These are phyloP conservation scores for Xerocomellus chrysenteron DNA, from an alignment of 768 basidiomycete genomes.

Conservation along the genomic window DNA sequence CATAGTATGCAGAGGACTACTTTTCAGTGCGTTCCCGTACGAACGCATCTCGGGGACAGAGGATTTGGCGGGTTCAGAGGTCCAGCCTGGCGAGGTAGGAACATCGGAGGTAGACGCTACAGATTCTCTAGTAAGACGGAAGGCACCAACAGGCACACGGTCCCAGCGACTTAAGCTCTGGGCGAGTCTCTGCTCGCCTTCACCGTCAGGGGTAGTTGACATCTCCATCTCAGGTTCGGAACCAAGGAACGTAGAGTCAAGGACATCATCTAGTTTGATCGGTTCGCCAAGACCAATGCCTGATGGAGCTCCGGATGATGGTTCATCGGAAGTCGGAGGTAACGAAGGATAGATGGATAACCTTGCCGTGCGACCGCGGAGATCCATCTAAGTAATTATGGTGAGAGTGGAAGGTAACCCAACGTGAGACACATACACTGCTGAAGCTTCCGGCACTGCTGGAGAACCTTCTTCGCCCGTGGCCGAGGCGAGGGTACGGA, in stretches of 20 bases:
- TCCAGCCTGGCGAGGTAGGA: constrained; percentile 30
- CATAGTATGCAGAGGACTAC: constrained; percentile 55
- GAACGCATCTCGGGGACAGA: constrained; percentile 21
- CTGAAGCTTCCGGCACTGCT: constrained; percentile 35
- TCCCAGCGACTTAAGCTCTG: constrained; percentile 70
- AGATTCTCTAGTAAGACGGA: constrained; percentile 58
- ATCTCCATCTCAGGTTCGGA: constrained; percentile 44
- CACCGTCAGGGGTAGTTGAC: constrained; percentile 33
- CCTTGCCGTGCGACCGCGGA: constrained; percentile 33
- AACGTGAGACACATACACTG: constrained; percentile 32
- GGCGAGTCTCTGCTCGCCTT: constrained; percentile 40
- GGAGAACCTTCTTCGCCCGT: constrained; percentile 27
- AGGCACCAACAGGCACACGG: constrained; percentile 67
- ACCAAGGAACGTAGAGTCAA: constrained; percentile 71
- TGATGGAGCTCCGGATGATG: constrained; percentile 33
- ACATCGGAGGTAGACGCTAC: constrained; percentile 25
- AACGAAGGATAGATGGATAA: constrained; percentile 35
- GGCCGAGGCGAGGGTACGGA: constrained; percentile 28
- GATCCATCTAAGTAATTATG: constrained; percentile 23
- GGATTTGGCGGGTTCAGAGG: constrained; percentile 25
- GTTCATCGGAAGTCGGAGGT: constrained; percentile 38
- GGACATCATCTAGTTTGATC: constrained; percentile 67
- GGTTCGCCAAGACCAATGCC: constrained; percentile 47
- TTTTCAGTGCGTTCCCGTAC: constrained; percentile 47
- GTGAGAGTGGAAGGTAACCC: constrained; percentile 11